phyloP scores from a whole-genome alignment of 176 grass and related monocot species.

The Echinochloa phyllopogon region DNA sequence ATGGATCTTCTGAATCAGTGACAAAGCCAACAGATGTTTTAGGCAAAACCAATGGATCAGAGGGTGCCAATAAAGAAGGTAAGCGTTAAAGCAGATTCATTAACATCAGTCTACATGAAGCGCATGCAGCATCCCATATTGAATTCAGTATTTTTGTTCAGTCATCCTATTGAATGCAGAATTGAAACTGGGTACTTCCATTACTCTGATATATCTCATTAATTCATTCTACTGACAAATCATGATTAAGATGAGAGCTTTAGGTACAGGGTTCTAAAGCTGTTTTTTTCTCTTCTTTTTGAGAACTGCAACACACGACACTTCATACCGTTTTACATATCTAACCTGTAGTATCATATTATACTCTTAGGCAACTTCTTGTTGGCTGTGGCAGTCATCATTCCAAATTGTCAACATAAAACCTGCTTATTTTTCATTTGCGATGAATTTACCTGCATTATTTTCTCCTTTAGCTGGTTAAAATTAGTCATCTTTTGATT shows the following conservation, averaged over 20 bases:
- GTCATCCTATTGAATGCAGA: not conserved
- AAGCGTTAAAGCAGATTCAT: not conserved
- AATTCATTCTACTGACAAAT: not conserved
- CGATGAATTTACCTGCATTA: not conserved
- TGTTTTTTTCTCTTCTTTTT: not conserved
- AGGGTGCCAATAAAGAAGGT: slow-evolving; percentile 61
- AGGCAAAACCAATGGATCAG: slow-evolving; percentile 46
- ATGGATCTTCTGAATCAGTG: slow-evolving; percentile 32
- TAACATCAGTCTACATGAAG: not conserved
- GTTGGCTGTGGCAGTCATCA: not conserved
- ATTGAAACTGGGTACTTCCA: not conserved
- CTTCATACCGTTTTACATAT: not conserved
- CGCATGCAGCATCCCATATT: not conserved
- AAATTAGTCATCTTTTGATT: slow-evolving; percentile 16
- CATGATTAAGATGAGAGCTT: not conserved
- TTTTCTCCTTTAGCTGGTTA: not conserved
- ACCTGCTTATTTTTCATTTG: not conserved
- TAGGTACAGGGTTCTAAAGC: not conserved
- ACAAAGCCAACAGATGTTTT: slow-evolving; percentile 67
- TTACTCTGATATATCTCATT: not conserved
- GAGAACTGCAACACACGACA: not conserved
- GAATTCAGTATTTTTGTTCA: not conserved
- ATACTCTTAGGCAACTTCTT: not conserved
- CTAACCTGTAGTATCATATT: not conserved
- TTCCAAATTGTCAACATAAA: not conserved